Conservation (phyloP, 2,329 filamentous ascomycete species). For the Stagonosporopsis rhizophila region DNA sequence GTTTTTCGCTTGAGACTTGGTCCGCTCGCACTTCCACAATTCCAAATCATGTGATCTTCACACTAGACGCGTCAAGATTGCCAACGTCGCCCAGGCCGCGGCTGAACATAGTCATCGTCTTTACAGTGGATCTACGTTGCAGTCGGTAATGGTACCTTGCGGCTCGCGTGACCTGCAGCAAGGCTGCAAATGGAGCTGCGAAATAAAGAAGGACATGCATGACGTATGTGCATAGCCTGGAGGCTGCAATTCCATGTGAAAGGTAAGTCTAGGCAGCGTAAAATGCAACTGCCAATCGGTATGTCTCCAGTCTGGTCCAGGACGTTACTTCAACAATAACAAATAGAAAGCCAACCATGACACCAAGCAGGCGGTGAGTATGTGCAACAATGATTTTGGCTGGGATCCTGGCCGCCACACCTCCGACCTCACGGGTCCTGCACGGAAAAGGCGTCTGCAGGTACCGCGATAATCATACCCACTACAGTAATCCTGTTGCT, state of each 20-base stretch:
- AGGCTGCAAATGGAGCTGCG: constrained; percentile 9
- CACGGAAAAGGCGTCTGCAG: constrained; percentile 4
- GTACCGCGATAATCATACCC: constrained; percentile 15
- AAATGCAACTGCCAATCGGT: constrained; percentile 32
- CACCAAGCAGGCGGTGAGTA: constrained; percentile 35
- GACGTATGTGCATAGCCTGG: constrained; percentile 10
- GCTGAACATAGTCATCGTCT: background rate
- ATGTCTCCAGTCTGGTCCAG: constrained; percentile 24
- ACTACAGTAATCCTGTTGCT: constrained; percentile 2
- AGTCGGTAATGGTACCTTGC: constrained; percentile 28
- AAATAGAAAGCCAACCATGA: constrained; percentile 20
- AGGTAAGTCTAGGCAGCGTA: background rate
- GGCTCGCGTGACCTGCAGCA: constrained; percentile 24
- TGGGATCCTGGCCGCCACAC: constrained; percentile 1
- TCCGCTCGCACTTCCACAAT: background rate
- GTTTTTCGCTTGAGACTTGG: background rate
- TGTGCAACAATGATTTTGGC: constrained; percentile 24
- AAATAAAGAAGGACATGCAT: constrained; percentile 3
- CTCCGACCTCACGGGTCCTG: background rate
- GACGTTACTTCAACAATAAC: constrained; percentile 25
- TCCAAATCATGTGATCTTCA: background rate
- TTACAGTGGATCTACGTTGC: constrained; percentile 13
- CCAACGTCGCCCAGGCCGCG: background rate
- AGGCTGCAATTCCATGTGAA: background rate
- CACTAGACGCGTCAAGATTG: background rate